Base-by-base conservation (phyloP, 75 land plant genomes). In the Gnetum montanum region DNA sequence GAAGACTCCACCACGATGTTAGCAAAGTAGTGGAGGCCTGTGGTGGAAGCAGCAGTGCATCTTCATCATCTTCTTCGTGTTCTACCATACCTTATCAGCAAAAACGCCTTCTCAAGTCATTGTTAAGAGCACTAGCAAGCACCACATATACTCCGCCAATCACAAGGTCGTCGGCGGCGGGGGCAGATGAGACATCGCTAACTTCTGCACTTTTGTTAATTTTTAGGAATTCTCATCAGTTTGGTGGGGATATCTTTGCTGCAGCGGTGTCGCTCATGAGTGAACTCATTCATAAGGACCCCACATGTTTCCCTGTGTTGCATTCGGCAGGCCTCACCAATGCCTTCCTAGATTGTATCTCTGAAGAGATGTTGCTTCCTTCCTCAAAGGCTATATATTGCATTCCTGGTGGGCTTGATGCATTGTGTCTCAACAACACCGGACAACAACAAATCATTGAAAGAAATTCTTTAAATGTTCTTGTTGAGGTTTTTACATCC, bases 241-340 rank as follows among this genome's bases (percentile, higher is more conserved):
- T 95, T 81, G 99, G 99, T 24, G 99, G 99, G 44, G 97, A 89
- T 15, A 85, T 95, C 34, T 95, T 90, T 62, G 83, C 76, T 54
- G 69, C 96, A 36, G 97, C 88, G 40, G 99, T 94, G 54, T 86
- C 97, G 43, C 72, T 95, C 35, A 95, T 95, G 99, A 95, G 85
- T 70, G 99, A 95, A 61, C 74, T 95, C 18, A 83, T 89, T 38
- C 95, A 89, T 59, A 85, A 81, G 55, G 95, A 89, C 62, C 95
- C 95, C 20, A 88, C 94, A 23, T 84, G 88, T 66, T 81, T 75
- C 61, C 18, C 85, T 62, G 20, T 49, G 16, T 43, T 89, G 51
- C 72, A 79, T 67, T 81, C 76, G 24, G 44, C 70, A 58, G 90
- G 90, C 34, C 81, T 89, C 54, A 82, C 90, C 4, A 68, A 63